phyloP scores from a whole-genome alignment of 2,329 filamentous ascomycete species.

The Daldinia sp. region DNA sequence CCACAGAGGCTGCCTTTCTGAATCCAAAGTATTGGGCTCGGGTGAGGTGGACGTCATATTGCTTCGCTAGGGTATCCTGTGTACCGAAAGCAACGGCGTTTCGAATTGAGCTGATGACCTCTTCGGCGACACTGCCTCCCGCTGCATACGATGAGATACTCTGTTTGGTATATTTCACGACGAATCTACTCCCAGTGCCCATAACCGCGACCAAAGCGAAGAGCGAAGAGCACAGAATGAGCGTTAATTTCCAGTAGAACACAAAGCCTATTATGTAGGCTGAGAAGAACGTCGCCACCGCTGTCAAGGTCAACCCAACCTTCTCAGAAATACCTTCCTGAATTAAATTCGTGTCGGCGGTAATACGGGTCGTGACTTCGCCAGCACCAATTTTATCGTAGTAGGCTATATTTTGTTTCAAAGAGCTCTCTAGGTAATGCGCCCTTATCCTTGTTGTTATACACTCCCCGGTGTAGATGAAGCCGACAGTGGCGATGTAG shows the following conservation, averaged over 20 bases:
- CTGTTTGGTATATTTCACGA: constrained; percentile 82
- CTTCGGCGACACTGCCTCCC: constrained; percentile 89
- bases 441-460: constrained; percentile 81
- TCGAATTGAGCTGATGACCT: constrained; percentile 91
- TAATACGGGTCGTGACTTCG: constrained; percentile 94
- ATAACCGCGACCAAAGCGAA: constrained; percentile 81
- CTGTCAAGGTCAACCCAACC: constrained; percentile 78
- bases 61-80: constrained; percentile 86
- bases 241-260: constrained; percentile 90
- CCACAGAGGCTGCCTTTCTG: constrained; percentile 76
- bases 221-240: constrained; percentile 86
- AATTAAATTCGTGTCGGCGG: constrained; percentile 90
- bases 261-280: constrained; percentile 91
- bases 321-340: constrained; percentile 96
- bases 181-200: constrained; percentile 75
- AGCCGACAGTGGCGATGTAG: constrained; percentile 84
- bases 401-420: constrained; percentile 89
- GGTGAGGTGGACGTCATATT: constrained; percentile 80
- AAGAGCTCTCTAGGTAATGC: constrained; percentile 82
- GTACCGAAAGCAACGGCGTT: constrained; percentile 94
- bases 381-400: constrained; percentile 93
- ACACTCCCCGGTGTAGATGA: constrained; percentile 87
- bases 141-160: constrained; percentile 81
- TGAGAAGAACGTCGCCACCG: constrained; percentile 82
- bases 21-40: constrained; percentile 79